A percentile compares a stretch with the other conserved stretches of the same genome.
Evolutionary conservation across 2,329 filamentous ascomycete species (phyloP).

Genomic region (Simplicillium sp.): DNA sequence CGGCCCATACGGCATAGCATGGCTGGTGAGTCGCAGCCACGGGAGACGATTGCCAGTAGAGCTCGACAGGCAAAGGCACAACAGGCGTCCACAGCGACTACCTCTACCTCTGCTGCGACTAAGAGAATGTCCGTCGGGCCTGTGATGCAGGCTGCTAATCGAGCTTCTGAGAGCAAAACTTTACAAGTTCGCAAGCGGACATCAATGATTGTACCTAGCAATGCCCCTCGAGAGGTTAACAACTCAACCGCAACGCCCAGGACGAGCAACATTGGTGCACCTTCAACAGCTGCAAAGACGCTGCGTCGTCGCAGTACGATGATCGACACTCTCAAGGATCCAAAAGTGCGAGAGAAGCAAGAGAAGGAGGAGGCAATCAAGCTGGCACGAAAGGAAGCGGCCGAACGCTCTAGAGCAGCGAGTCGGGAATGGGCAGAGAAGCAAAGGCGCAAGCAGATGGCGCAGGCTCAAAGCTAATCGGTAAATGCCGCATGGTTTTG

Average conservation of each 20-base stretch:
- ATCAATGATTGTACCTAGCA: background rate
- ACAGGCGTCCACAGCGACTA: constrained; percentile 14
- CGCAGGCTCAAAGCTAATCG: constrained; percentile 1
- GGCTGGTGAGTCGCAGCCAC: constrained; percentile 32
- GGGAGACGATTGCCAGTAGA: constrained; percentile 49
- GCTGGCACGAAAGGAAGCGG: constrained; percentile 47
- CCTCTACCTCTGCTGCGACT: constrained; percentile 7
- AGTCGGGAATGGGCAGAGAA: constrained; percentile 56
- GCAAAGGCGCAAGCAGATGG: constrained; percentile 32
- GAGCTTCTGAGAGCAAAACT: constrained; percentile 2
- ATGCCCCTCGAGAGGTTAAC: background rate
- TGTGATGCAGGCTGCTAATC: background rate
- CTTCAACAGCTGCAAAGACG: constrained; percentile 1
- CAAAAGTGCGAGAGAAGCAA: constrained; percentile 41
- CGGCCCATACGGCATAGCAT: constrained; percentile 40
- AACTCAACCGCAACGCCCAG: background rate
- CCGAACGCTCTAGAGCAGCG: constrained; percentile 48
- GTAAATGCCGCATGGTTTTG: no score
- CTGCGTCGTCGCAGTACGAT: constrained; percentile 6
- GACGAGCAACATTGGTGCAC: background rate
- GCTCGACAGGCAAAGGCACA: constrained; percentile 38
- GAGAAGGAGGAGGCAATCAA: constrained; percentile 46
- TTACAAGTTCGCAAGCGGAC: no score
- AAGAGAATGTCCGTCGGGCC: constrained; percentile 16
- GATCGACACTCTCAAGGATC: constrained; percentile 20